Conservation (phyloP, 192 early-diverging fungal genomes). For the Gorgonomyces haynaldii region DNA sequence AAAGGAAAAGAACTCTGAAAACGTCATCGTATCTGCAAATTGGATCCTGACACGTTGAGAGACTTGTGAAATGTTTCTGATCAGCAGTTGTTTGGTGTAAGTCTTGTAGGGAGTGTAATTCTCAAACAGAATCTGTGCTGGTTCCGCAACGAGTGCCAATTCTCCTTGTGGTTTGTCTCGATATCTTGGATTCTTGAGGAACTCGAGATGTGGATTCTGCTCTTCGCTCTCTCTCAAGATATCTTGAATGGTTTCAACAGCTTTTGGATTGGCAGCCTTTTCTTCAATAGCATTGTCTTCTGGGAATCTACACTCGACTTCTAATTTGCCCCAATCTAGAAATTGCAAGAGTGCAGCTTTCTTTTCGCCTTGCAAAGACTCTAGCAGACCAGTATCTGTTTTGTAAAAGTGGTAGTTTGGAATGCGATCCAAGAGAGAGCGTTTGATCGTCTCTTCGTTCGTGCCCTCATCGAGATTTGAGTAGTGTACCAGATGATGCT, state of each 20-base stretch:
- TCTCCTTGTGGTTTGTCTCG: too few species aligned
- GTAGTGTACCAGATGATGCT: too few species aligned
- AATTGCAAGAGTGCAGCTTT: neutral
- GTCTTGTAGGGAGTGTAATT: slow-evolving; percentile 31
- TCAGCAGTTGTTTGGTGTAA: slow-evolving; percentile 25
- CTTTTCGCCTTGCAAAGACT: neutral
- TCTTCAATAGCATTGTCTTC: neutral
- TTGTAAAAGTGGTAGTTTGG: too few species aligned
- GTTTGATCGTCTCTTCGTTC: too few species aligned
- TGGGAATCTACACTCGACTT: neutral
- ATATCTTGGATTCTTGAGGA: too few species aligned
- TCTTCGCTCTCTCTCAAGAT: too few species aligned
- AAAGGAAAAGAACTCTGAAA: slow-evolving; percentile 12
- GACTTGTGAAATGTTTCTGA: slow-evolving; percentile 28
- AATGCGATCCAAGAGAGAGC: too few species aligned
- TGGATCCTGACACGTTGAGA: slow-evolving; percentile 24
- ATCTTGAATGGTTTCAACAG: neutral
- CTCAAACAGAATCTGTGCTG: slow-evolving; percentile 23
- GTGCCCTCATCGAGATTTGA: too few species aligned
- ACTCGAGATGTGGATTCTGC: too few species aligned
- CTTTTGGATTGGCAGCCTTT: neutral
- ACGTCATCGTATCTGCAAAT: slow-evolving; percentile 19
- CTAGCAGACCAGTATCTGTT: too few species aligned
- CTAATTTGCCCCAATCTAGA: neutral
- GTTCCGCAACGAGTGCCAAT: slow-evolving; percentile 27